Base-by-base conservation (phyloP, 495 filamentous ascomycete genomes). In the Daldinia bambusicola region DNA sequence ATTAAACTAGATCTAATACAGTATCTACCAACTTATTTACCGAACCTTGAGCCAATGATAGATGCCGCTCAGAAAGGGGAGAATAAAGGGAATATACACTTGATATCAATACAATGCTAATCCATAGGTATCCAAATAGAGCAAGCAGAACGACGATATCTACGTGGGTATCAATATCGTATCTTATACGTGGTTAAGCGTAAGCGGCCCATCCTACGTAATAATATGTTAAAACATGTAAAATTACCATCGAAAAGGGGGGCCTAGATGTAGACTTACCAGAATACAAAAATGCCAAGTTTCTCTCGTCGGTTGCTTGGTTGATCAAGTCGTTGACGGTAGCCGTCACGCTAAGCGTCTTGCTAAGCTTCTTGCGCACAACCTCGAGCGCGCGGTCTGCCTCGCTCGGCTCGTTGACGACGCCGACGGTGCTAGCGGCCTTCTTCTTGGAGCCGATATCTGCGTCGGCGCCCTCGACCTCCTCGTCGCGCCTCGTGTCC, bases 291-390 rank as follows among this genome's bases (percentile, higher is more conserved):
- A 98, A 88, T 4, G 96, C 96, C 74, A 99, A 78, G 78, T 99
- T 98, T 75, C 87, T 86, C 83, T 95, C 94, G 81, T 98, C 96
- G 10, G 89, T 93, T 22, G 96, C 95, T 80, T 95, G 91, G 77
- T 98, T 95, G 67, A 98, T 98, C 61, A 99, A 80, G 77, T 98
- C 95, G 74, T 97, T 98, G 31, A 99, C 95, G 43, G 94, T 97
- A 14, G 95, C 95, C 59, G 89, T 89, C 18, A 97, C 95, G 78
- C 95, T 98, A 74, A 99, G 79, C 45, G 91, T 95, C 83, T 97
- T 96, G 72, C 89, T 90, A 74, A 99, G 80, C 82, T 99, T 99
- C 85, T 97, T 98, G 66, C 90, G 88, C 22, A 99, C 96, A 16
- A 98, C 93, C 40, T 91, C 92, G 67, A 99, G 82, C 7, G 95